Base-by-base conservation (phyloP, 805 yeast genomes). In the Millerago galiae region DNA sequence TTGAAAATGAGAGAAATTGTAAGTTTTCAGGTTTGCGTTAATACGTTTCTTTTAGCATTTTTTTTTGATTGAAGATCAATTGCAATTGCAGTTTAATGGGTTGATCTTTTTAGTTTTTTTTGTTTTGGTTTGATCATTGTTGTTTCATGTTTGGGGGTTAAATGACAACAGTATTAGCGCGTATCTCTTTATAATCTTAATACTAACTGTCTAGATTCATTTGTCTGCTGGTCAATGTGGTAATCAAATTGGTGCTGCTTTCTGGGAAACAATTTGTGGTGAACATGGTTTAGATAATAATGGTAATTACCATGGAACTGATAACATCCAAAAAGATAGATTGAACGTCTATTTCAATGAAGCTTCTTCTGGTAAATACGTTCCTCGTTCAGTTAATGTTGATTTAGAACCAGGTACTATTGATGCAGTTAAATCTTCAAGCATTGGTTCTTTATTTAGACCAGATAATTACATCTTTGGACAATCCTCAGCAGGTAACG, bases 211-310 rank as follows among this genome's bases (percentile, higher is more conserved):
- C 14, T 65, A 82, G 93, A 87, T 90, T 67, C 97, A 90, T 69
- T 77, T 90, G 67, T 90, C 97, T 46, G 83, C 96, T 45, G 98
- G 98, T 68, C 98, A 90, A 74, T 89, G 97, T 79, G 96, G 97
- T 80, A 90, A 90, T 78, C 98, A 90, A 72, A 88, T 90, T 55
- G 95, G 95, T 71, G 90, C 95, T 52, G 95, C 95, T 46, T 86
- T 86, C 61, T 86, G 95, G 95, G 90, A 86, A 69, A 85, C 91
- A 36, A 85, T 85, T 56, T 85, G 93, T 70, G 86, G 85, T 47
- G 95, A 85, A 63, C 95, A 85, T 57, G 93, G 91, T 38, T 72
- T 85, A 55, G 91, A 83, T 59, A 69, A 71, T 53, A 72, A 80
- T 52, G 95, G 95, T 53, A 78, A 73, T 63, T 83, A 80, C 62